Conservation (phyloP, 2,329 filamentous ascomycete genomes). For the Penicillium sp. region DNA sequence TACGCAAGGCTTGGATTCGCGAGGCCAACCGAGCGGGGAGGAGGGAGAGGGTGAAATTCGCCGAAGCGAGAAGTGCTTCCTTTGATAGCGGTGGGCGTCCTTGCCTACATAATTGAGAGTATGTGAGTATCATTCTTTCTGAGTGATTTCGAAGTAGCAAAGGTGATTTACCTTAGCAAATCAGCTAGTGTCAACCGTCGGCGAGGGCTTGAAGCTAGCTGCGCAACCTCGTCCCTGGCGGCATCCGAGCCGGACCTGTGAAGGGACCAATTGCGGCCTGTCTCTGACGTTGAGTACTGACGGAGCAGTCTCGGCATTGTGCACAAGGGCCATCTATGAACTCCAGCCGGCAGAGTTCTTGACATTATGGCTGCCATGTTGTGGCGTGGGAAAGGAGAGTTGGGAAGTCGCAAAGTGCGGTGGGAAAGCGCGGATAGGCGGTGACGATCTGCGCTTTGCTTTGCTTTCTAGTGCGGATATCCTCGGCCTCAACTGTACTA, state of each 20-base stretch:
- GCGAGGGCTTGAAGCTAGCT: constrained; percentile 75
- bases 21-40: constrained; percentile 91
- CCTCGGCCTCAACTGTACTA: constrained; percentile 21
- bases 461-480: constrained; percentile 17
- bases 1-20: constrained; percentile 88
- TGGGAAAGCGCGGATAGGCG: constrained; percentile 10
- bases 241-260: constrained; percentile 56
- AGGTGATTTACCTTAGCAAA: constrained; percentile 72
- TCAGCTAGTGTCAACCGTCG: constrained; percentile 85
- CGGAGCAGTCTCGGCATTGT: constrained; percentile 8
- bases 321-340: not conserved
- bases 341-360: constrained; percentile 11
- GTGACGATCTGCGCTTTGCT: constrained; percentile 18
- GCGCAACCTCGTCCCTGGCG: constrained; percentile 76
- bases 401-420: constrained; percentile 3
- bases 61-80: constrained; percentile 80
- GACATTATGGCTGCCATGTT: constrained; percentile 13
- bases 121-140: not conserved
- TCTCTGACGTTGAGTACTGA: constrained; percentile 24
- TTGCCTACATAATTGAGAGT: constrained; percentile 52
- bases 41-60: constrained; percentile 92
- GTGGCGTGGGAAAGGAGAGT: constrained; percentile 4
- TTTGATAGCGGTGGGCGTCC: constrained; percentile 84
- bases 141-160: not conserved
- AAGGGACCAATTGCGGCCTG: constrained; percentile 41